Conservation (phyloP, 2,329 filamentous ascomycete genomes). For the Apiospora rasikravindrae region DNA sequence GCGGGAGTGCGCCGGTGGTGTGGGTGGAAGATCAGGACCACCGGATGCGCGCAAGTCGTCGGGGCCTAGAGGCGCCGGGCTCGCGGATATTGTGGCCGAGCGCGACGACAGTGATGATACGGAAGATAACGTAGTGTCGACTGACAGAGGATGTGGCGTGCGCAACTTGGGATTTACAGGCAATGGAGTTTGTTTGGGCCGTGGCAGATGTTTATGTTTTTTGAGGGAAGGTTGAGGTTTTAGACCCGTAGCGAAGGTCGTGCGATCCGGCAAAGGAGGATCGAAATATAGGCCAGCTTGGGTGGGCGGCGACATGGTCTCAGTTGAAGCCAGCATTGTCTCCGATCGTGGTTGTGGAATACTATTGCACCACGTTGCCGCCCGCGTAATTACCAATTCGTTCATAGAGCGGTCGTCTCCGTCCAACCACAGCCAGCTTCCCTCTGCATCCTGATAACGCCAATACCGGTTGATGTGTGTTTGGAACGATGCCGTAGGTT, state of each 20-base stretch:
- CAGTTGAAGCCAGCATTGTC: conserved; percentile 37
- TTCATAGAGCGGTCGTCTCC: conserved; percentile 24
- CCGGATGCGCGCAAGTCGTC: conserved; percentile 40
- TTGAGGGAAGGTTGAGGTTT: conserved; percentile 40
- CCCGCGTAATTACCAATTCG: conserved; percentile 21
- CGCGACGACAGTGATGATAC: not conserved
- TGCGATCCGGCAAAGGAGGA: conserved; percentile 30
- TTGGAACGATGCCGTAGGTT: conserved; percentile 1
- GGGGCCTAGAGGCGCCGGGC: not conserved
- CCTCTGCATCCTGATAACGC: conserved; percentile 17
- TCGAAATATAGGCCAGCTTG: conserved; percentile 37
- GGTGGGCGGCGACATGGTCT: conserved; percentile 35
- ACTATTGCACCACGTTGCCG: conserved; percentile 23
- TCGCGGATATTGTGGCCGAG: not conserved
- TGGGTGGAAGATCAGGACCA: conserved; percentile 62
- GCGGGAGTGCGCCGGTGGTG: conserved; percentile 65
- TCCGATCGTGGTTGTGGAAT: conserved; percentile 32
- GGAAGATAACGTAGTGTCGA: conserved; percentile 18
- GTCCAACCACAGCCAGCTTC: not conserved
- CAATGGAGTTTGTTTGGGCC: conserved; percentile 35
- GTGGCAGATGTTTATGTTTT: conserved; percentile 46
- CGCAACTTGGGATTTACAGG: conserved; percentile 17
- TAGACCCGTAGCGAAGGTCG: conserved; percentile 31
- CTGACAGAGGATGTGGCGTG: conserved; percentile 17
- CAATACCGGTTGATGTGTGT: conserved; percentile 8